These are phyloP conservation scores for Vigna nakashimae DNA, from an alignment of 306 rosid species.

Conservation along the genomic window DNA sequence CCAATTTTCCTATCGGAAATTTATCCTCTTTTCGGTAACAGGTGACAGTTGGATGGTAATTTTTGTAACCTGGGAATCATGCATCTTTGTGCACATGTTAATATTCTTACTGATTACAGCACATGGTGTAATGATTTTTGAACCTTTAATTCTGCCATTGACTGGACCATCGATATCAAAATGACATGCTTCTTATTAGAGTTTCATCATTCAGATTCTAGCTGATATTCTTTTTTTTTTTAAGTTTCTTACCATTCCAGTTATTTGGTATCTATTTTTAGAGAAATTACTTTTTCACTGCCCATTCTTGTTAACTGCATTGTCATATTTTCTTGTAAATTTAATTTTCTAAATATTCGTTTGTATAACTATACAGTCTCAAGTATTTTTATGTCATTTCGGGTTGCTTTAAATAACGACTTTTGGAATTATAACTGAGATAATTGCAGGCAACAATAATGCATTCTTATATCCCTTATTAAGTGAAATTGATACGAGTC, in stretches of 20 bases:
- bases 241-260: not conserved
- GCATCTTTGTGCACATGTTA: conserved; percentile 32
- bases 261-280: not conserved
- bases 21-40: conserved; percentile 19
- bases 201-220: conserved; percentile 1
- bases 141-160: not conserved
- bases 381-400: not conserved
- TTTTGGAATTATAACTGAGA: too few species aligned
- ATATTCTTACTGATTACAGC: conserved; percentile 22
- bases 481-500: too few species aligned
- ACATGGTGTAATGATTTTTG: conserved; percentile 25
- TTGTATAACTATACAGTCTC: not conserved
- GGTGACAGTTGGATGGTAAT: not conserved
- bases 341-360: not conserved
- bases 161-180: not conserved
- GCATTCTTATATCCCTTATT: too few species aligned
- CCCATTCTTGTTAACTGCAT: not conserved
- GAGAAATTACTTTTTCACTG: not conserved
- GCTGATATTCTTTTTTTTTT: not conserved
- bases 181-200: conserved; percentile 7
- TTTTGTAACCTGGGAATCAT: conserved; percentile 28
- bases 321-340: not conserved
- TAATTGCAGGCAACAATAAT: too few species aligned
- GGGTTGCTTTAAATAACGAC: too few species aligned
- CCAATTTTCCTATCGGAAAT: conserved; percentile 34